phyloP scores from a whole-genome alignment of 2,329 filamentous ascomycete species.

The Zymoseptoria pseudotritici region DNA sequence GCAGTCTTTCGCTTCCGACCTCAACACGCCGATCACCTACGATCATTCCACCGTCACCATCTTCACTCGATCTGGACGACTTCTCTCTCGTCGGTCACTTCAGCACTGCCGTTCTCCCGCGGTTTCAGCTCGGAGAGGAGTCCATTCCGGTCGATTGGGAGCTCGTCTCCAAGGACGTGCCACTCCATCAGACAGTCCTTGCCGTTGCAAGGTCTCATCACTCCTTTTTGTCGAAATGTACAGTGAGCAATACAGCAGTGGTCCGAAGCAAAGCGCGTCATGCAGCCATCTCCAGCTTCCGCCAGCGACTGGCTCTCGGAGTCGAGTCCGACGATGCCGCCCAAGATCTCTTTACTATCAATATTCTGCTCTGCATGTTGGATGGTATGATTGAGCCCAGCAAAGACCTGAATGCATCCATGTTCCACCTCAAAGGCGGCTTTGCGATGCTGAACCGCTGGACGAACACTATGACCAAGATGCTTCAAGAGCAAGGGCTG shows the following conservation, averaged over 20 bases:
- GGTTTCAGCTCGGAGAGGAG: constrained; percentile 10
- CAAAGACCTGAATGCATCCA: constrained; percentile 8
- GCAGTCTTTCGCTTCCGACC: neutral
- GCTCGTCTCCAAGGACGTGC: constrained; percentile 3
- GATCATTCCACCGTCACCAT: neutral
- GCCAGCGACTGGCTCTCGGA: constrained; percentile 4
- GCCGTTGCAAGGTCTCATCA: constrained; percentile 12
- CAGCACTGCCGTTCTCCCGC: constrained; percentile 9
- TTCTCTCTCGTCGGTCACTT: constrained; percentile 8
- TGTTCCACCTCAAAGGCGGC: constrained; percentile 11
- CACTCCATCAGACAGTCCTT: constrained; percentile 8
- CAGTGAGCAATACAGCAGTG: constrained; percentile 2
- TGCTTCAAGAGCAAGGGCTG: constrained; percentile 8
- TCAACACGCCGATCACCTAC: neutral
- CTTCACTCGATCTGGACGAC: constrained; percentile 4
- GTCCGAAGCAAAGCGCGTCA: constrained; percentile 7
- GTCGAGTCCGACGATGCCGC: constrained; percentile 3
- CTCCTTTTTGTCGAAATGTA: constrained; percentile 7
- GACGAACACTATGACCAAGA: constrained; percentile 5
- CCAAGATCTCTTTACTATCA: constrained; percentile 9
- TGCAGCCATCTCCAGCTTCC: constrained; percentile 9
- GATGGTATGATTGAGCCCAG: constrained; percentile 14
- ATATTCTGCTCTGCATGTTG: constrained; percentile 9
- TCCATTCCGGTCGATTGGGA: constrained; percentile 6
- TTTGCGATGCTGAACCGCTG: constrained; percentile 15